phyloP scores from a whole-genome alignment of 176 grass and related monocot genomes.

The Oryza punctata region DNA sequence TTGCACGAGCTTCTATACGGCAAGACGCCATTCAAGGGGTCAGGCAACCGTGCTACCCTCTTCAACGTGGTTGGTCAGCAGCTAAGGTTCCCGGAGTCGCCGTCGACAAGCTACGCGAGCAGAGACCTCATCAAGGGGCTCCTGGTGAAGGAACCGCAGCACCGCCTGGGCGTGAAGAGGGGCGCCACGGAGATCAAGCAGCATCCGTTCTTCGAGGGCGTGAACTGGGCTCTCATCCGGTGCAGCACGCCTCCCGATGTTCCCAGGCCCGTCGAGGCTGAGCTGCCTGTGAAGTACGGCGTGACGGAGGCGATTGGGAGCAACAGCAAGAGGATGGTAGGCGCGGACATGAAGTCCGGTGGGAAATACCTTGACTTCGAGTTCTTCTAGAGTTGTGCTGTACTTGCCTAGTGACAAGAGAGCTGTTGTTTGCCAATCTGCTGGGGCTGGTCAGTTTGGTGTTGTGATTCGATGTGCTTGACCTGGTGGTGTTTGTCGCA shows the following conservation, averaged over 20 bases:
- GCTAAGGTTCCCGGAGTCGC: constrained; percentile 78
- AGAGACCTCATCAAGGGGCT: constrained; percentile 88
- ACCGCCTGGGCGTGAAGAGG: constrained; percentile 81
- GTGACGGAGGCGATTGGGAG: constrained; percentile 49
- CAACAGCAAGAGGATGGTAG: constrained; percentile 66
- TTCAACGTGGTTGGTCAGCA: constrained; percentile 95
- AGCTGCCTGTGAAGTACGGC: constrained; percentile 63
- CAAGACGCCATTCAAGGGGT: constrained; percentile 98
- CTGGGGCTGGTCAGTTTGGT: constrained; percentile 39
- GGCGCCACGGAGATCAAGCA: constrained; percentile 97
- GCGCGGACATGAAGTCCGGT: constrained; percentile 55
- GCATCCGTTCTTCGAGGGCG: constrained; percentile 86
- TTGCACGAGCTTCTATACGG: constrained; percentile 81
- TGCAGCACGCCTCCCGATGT: constrained; percentile 88
- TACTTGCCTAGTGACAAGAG: background rate
- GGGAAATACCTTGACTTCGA: constrained; percentile 96
- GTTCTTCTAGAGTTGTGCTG: constrained; percentile 72
- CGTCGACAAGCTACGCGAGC: constrained; percentile 68
- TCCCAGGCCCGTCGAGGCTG: constrained; percentile 66
- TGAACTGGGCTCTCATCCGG: constrained; percentile 96
- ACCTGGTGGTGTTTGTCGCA: constrained; percentile 29
- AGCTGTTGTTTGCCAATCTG: constrained; percentile 34
- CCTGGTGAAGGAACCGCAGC: constrained; percentile 89
- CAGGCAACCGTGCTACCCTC: constrained; percentile 81
- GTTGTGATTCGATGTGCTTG: constrained; percentile 34